Evolutionary conservation across 257 asterid genomes (phyloP).

Genomic region (Catharanthus roseus): DNA sequence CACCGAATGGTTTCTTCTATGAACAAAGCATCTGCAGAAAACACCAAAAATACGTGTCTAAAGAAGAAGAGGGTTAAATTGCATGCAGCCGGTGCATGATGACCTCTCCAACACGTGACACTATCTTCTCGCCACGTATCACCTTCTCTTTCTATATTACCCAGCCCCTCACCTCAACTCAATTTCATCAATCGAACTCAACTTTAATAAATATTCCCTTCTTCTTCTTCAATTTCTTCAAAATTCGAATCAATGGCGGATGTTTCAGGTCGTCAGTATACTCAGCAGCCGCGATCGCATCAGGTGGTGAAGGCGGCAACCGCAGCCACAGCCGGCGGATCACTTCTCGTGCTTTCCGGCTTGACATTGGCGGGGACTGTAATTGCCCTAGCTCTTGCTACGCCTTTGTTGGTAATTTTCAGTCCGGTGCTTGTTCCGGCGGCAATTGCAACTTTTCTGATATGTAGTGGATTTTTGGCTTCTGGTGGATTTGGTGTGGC

Average conservation of each 20-base stretch:
- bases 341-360: slow-evolving; percentile 59
- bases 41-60: slow-evolving; percentile 41
- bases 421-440: slow-evolving; percentile 88
- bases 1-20: too few relatives aligned
- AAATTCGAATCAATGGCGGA: slow-evolving; percentile 15
- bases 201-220: background rate
- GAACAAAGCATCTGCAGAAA: slow-evolving; percentile 13
- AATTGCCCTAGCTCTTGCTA: slow-evolving; percentile 56
- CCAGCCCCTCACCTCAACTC: background rate
- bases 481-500: slow-evolving; percentile 81
- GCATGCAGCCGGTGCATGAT: slow-evolving; percentile 62
- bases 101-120: slow-evolving; percentile 32
- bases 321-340: slow-evolving; percentile 67
- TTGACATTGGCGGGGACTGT: slow-evolving; percentile 58
- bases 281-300: slow-evolving; percentile 37
- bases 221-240: background rate
- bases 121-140: slow-evolving; percentile 28
- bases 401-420: slow-evolving; percentile 70
- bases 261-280: slow-evolving; percentile 14
- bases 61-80: slow-evolving; percentile 4
- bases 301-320: slow-evolving; percentile 60
- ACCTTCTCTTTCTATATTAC: slow-evolving; percentile 1
- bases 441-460: slow-evolving; percentile 31
- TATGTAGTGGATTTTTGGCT: slow-evolving; percentile 52
- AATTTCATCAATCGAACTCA: background rate